Base-by-base conservation (phyloP, 305 asterid species). In the Fraxinus sp. region DNA sequence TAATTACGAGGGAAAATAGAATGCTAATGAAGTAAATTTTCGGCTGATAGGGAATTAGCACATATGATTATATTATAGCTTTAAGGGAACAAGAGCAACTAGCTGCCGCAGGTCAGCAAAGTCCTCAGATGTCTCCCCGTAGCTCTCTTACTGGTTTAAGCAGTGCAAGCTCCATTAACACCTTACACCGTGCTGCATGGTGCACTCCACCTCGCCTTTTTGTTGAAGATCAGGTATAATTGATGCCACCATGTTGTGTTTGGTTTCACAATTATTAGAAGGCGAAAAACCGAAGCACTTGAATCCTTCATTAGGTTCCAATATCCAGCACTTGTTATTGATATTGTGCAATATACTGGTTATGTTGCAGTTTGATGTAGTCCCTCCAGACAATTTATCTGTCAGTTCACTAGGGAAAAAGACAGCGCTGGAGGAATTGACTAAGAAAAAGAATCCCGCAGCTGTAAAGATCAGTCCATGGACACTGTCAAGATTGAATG, bases 131-230 rank as follows among this genome's bases (percentile, higher is more conserved):
- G 98, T 97, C 98, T 3, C 94, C 93, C 3, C 94, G 86, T 30
- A 97, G 99, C 89, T 95, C 98, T 30, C 83, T 93, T 9, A 95
- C 99, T 33, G 97, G 98, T 62, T 80, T 97, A 80, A 97, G 99
- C 87, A 97, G 99, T 74, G 91, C 97, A 72, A 95, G 99, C 90
- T 97, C 99, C 82, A 91, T 95, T 85, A 95, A 94, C 79, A 88
- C 94, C 39, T 93, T 93, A 89, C 95, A 92, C 64, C 90, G 96
- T 77, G 99, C 97, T 5, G 98, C 99, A 0, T 95, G 98, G 97
- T 97, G 99, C 87, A 97, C 99, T 0, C 98, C 99, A 10, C 99
- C 98, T 0, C 97, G 97, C 20, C 96, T 95, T n/a, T 93, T 97
- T 84, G 92, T 97, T 46, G 99, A 97, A 87, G 98, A 97, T 87